Evolutionary conservation across 2,329 filamentous ascomycete species (phyloP).

Genomic region (Calonectria pseudoreteaudii): DNA sequence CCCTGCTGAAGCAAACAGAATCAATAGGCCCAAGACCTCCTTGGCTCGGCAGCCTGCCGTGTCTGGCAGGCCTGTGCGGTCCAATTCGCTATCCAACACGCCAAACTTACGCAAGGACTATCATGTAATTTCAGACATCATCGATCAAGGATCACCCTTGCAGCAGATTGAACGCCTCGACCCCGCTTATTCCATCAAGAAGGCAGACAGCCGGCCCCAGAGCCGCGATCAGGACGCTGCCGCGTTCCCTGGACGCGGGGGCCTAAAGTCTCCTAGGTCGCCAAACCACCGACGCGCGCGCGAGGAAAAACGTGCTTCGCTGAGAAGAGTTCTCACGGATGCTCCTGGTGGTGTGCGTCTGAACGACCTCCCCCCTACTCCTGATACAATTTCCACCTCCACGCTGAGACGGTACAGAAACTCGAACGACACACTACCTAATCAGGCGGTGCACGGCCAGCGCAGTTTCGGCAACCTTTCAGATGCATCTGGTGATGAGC

Average conservation of each 20-base stretch:
- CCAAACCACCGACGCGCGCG: conserved; percentile 44
- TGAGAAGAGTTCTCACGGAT: conserved; percentile 63
- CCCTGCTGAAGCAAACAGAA: conserved; percentile 28
- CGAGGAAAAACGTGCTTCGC: conserved; percentile 60
- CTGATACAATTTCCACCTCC: conserved; percentile 69
- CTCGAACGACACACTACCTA: conserved; percentile 61
- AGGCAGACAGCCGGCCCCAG: conserved; percentile 47
- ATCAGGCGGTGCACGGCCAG: conserved; percentile 43
- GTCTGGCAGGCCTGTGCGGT: conserved; percentile 33
- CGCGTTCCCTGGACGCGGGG: conserved; percentile 27
- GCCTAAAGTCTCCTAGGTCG: conserved; percentile 4
- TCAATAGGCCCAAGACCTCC: conserved; percentile 38
- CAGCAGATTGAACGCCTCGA: conserved; percentile 64
- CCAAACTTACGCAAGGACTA: conserved; percentile 50
- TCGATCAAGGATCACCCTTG: conserved; percentile 61
- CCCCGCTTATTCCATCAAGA: conserved; percentile 43
- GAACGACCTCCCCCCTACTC: conserved; percentile 66
- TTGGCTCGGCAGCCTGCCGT: conserved; percentile 27
- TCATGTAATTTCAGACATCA: conserved; percentile 59
- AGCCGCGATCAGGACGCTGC: conserved; percentile 41
- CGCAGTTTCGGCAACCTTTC: conserved; percentile 48
- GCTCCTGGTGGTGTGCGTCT: conserved; percentile 54
- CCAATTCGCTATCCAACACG: conserved; percentile 46
- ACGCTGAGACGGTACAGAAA: conserved; percentile 63
- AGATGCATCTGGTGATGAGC: conserved; percentile 42